Conservation (phyloP, 768 basidiomycete genomes). For the Myochromella boudieri region DNA sequence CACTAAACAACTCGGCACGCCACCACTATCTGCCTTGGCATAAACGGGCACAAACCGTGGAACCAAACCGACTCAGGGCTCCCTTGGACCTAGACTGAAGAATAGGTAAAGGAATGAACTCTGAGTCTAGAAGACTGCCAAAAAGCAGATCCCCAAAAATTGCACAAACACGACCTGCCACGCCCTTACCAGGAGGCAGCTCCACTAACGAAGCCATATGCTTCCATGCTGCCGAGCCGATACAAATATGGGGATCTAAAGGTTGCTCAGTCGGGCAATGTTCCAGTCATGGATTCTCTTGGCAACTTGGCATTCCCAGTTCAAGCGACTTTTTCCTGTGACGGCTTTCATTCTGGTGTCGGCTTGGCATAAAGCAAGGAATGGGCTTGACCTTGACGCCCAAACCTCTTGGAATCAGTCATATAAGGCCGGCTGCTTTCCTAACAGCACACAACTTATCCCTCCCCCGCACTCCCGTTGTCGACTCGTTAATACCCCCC, state of each 20-base stretch:
- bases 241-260: background rate
- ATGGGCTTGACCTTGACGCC: constrained; percentile 13
- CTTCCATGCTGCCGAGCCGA: background rate
- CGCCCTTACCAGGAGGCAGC: too few species aligned
- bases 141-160: too few species aligned
- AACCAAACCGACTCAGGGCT: background rate
- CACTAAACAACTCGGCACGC: background rate
- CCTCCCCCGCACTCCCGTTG: background rate
- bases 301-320: constrained; percentile 19
- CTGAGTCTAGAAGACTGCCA: too few species aligned
- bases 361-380: constrained; percentile 13
- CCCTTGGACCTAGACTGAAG: background rate
- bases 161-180: too few species aligned
- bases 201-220: background rate
- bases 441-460: background rate
- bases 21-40: constrained; percentile 2
- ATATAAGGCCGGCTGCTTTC: constrained; percentile 12
- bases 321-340: background rate
- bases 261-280: background rate
- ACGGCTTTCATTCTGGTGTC: constrained; percentile 5
- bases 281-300: too few species aligned
- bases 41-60: background rate
- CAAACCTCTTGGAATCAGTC: constrained; percentile 20
- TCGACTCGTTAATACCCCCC: background rate
- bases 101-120: too few species aligned